Conservation (phyloP, 2,329 filamentous ascomycete genomes). For the Aspergillus oerlinghausenensis region DNA sequence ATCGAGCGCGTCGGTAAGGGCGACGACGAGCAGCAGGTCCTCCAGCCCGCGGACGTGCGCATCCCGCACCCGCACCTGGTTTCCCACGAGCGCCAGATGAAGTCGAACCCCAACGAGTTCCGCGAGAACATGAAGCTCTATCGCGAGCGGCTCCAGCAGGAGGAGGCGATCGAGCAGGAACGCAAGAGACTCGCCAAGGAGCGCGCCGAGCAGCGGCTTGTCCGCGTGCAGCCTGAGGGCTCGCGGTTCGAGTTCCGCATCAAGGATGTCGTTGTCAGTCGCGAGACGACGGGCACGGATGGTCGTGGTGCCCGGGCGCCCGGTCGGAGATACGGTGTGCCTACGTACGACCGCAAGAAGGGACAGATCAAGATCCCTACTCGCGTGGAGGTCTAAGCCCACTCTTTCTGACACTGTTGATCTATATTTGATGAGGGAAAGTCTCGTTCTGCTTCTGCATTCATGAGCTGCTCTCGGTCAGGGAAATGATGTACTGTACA, state of each 20-base stretch:
- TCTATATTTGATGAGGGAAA: background rate
- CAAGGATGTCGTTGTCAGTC: slow-evolving; percentile 49
- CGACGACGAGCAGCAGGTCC: slow-evolving; percentile 42
- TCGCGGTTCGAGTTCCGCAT: slow-evolving; percentile 59
- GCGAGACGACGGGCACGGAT: slow-evolving; percentile 51
- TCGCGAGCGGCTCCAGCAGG: slow-evolving; percentile 39
- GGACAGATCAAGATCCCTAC: slow-evolving; percentile 61
- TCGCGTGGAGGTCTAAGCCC: slow-evolving; percentile 47
- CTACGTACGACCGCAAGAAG: slow-evolving; percentile 59
- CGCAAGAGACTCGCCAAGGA: slow-evolving; percentile 37
- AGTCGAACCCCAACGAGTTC: slow-evolving; percentile 32
- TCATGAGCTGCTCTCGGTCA: background rate
- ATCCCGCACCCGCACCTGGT: slow-evolving; percentile 61
- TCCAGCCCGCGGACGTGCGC: slow-evolving; percentile 59
- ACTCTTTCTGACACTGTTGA: slow-evolving; percentile 64
- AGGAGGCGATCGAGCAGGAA: slow-evolving; percentile 37
- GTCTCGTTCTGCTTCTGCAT: background rate
- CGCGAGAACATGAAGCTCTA: slow-evolving; percentile 36
- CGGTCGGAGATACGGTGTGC: slow-evolving; percentile 59
- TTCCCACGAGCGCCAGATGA: slow-evolving; percentile 43
- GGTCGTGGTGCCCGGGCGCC: slow-evolving; percentile 51
- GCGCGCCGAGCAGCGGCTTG: slow-evolving; percentile 41
- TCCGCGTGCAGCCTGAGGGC: slow-evolving; percentile 42
- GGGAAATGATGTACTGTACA: slow-evolving; percentile 42
- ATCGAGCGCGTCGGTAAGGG: slow-evolving; percentile 43